Conservation (phyloP, 1,284 basidiomycete genomes). For the Ustilago tritici region DNA sequence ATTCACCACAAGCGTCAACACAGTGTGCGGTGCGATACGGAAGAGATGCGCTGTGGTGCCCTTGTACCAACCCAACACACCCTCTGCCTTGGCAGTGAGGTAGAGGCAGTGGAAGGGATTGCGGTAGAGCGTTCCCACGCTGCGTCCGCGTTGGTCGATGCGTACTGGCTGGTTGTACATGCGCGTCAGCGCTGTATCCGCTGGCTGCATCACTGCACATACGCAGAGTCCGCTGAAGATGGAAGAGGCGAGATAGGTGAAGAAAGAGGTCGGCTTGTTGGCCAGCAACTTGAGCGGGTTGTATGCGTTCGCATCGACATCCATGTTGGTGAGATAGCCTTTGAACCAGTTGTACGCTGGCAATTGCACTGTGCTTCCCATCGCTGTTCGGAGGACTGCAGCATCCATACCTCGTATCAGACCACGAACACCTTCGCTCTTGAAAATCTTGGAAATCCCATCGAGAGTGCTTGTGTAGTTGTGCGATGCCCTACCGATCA, state of each 20-base stretch:
- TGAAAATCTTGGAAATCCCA: slow-evolving; percentile 83
- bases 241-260: slow-evolving; percentile 89
- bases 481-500: slow-evolving; percentile 95
- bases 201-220: slow-evolving; percentile 71
- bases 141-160: slow-evolving; percentile 57
- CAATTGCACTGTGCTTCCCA: slow-evolving; percentile 94
- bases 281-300: slow-evolving; percentile 60
- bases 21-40: slow-evolving; percentile 67
- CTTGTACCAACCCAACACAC: slow-evolving; percentile 77
- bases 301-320: slow-evolving; percentile 68
- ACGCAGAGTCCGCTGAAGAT: slow-evolving; percentile 91
- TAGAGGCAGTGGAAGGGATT: slow-evolving; percentile 95
- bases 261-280: slow-evolving; percentile 77
- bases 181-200: slow-evolving; percentile 81
- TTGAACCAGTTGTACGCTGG: slow-evolving; percentile 90
- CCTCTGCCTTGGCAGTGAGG: slow-evolving; percentile 93
- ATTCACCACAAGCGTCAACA: slow-evolving; percentile 62
- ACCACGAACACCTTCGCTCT: slow-evolving; percentile 81
- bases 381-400: slow-evolving; percentile 90
- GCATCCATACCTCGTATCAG: slow-evolving; percentile 91
- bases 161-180: slow-evolving; percentile 86
- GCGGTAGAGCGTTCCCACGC: slow-evolving; percentile 57
- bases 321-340: slow-evolving; percentile 58
- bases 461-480: slow-evolving; percentile 86
- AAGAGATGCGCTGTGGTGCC: slow-evolving; percentile 67